Conservation (phyloP, 495 filamentous ascomycete species). For the Aspergillus leporis region DNA sequence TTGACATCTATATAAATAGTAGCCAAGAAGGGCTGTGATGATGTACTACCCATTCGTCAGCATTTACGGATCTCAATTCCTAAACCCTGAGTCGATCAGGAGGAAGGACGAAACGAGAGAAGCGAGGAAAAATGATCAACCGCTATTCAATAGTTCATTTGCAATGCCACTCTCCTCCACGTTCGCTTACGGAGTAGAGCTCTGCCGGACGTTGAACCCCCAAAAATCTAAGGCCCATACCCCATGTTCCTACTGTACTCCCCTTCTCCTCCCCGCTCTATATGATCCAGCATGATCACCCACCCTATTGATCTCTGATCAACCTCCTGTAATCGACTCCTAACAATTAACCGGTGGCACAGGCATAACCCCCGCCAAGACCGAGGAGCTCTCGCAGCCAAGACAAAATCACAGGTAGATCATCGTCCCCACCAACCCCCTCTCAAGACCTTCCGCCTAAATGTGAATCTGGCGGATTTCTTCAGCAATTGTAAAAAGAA, state of each 20-base stretch:
- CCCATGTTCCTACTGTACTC: background rate
- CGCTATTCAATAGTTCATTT: background rate
- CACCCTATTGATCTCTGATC: background rate
- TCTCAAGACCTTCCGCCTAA: background rate
- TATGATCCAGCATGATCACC: background rate
- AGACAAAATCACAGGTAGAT: background rate
- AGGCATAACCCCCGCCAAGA: background rate
- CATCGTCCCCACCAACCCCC: background rate
- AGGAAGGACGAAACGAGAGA: background rate
- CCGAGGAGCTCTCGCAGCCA: background rate
- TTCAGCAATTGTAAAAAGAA: background rate
- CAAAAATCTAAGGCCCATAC: background rate
- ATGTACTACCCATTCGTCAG: background rate
- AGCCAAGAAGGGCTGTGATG: slow-evolving; percentile 1
- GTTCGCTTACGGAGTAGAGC: background rate
- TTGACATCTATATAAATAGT: background rate
- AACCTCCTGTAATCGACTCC: background rate
- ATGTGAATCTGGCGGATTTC: background rate
- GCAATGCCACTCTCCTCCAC: background rate
- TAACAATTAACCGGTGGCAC: background rate
- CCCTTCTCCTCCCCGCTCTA: background rate
- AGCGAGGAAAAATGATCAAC: background rate
- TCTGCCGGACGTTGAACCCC: background rate
- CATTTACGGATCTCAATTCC: background rate
- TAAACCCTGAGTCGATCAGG: background rate